Conservation (phyloP, 2,329 filamentous ascomycete species). For the Fusarium ambrosium region DNA sequence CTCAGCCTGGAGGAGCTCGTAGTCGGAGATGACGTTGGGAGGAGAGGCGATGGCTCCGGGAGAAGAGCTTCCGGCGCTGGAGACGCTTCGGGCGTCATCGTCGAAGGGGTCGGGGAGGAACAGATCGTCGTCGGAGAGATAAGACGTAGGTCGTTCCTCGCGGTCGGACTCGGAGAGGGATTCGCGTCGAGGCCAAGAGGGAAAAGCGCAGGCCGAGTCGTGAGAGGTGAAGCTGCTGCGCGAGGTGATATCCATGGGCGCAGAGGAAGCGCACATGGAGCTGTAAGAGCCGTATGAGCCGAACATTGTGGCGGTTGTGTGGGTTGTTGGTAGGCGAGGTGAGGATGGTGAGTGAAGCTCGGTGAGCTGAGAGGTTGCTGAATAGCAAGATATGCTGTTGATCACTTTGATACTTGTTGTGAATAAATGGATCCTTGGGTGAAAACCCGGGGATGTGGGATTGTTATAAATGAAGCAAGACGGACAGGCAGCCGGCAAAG, state of each 20-base stretch:
- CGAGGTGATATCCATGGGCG: slow-evolving; percentile 62
- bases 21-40: slow-evolving; percentile 58
- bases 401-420: slow-evolving; percentile 39
- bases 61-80: slow-evolving; percentile 59
- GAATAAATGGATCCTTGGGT: slow-evolving; percentile 32
- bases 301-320: slow-evolving; percentile 58
- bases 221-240: slow-evolving; percentile 56
- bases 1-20: slow-evolving; percentile 64
- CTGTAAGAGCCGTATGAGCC: slow-evolving; percentile 65
- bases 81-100: slow-evolving; percentile 64
- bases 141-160: slow-evolving; percentile 65
- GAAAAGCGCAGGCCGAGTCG: slow-evolving; percentile 67
- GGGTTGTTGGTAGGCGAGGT: slow-evolving; percentile 35
- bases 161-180: slow-evolving; percentile 62
- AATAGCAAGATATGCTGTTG: slow-evolving; percentile 33
- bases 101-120: slow-evolving; percentile 66
- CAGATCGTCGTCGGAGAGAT: slow-evolving; percentile 75
- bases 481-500: slow-evolving; percentile 43
- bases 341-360: slow-evolving; percentile 38
- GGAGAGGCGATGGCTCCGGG: slow-evolving; percentile 51
- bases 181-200: slow-evolving; percentile 69
- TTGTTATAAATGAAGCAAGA: slow-evolving; percentile 47
- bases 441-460: slow-evolving; percentile 44
- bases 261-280: slow-evolving; percentile 59
- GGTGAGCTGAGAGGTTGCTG: slow-evolving; percentile 34